These are phyloP conservation scores for Metarhizium sp. DNA, from an alignment of 2,329 filamentous ascomycete species.

Conservation along the genomic window DNA sequence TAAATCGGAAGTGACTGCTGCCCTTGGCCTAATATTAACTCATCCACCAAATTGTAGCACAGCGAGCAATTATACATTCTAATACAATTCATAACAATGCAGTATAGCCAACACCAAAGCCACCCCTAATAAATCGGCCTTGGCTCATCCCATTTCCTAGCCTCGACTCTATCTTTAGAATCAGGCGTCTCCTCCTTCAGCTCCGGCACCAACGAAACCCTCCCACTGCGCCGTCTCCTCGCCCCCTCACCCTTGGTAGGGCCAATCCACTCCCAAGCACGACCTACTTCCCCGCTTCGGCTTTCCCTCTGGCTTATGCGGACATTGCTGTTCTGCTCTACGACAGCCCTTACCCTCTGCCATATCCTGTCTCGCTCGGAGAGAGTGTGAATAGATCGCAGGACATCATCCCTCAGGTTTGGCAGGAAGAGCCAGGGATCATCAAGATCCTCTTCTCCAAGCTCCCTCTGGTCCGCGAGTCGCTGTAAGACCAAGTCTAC, in stretches of 20 bases:
- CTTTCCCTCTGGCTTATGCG: slow-evolving; percentile 63
- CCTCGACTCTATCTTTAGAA: slow-evolving; percentile 14
- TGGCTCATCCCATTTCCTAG: slow-evolving; percentile 32
- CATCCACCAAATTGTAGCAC: neutral
- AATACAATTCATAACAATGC: neutral
- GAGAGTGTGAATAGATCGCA: slow-evolving; percentile 71
- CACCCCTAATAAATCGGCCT: slow-evolving; percentile 29
- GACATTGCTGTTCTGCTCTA: slow-evolving; percentile 91
- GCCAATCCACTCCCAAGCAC: slow-evolving; percentile 64
- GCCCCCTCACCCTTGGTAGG: slow-evolving; percentile 37
- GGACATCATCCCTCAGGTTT: slow-evolving; percentile 83
- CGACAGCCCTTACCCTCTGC: slow-evolving; percentile 71
- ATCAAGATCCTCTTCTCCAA: slow-evolving; percentile 57
- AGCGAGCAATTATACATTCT: neutral
- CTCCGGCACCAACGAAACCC: slow-evolving; percentile 37
- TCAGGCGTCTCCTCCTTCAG: slow-evolving; percentile 24
- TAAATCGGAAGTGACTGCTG: neutral
- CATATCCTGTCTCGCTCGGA: slow-evolving; percentile 72
- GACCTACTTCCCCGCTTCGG: slow-evolving; percentile 53
- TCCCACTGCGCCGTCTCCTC: slow-evolving; percentile 40
- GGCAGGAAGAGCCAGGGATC: slow-evolving; percentile 81
- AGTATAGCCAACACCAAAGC: neutral
- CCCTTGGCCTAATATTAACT: neutral
- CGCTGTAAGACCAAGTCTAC: slow-evolving; percentile 79
- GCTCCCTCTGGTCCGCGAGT: slow-evolving; percentile 71